Evolutionary conservation across 1,139 yeast genomes (phyloP).

Genomic region (Scheffersomyces illinoinensis): DNA sequence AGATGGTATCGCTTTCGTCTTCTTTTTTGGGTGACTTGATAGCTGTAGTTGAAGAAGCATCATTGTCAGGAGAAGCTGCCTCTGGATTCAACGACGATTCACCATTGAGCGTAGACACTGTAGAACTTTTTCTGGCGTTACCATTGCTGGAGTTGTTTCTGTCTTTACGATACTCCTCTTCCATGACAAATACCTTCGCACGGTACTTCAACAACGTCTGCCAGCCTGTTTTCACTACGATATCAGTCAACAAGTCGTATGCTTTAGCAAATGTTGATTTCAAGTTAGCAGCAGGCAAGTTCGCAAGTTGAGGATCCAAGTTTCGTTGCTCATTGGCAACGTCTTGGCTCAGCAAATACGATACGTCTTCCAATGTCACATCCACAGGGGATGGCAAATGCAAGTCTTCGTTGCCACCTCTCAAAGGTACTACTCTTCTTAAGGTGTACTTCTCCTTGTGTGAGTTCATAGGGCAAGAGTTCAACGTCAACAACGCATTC

Average conservation of each 20-base stretch:
- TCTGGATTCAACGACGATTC: constrained; percentile 8
- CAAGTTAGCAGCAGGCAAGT: constrained; percentile 75
- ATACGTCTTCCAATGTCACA: constrained; percentile 65
- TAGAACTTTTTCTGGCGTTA: constrained; percentile 16
- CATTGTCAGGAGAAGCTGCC: constrained; percentile 14
- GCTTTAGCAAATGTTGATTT: constrained; percentile 80
- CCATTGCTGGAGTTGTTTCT: constrained; percentile 20
- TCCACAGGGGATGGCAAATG: constrained; percentile 81
- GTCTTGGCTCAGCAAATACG: constrained; percentile 55
- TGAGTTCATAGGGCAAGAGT: constrained; percentile 90
- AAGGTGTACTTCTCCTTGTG: constrained; percentile 61
- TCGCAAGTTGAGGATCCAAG: constrained; percentile 67
- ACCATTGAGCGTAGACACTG: constrained; percentile 14
- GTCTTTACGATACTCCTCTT: constrained; percentile 74
- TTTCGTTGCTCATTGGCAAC: constrained; percentile 51
- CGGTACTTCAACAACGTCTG: constrained; percentile 77
- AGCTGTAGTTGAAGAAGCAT: constrained; percentile 37
- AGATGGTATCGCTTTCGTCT: neutral
- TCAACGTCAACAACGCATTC: constrained; percentile 77
- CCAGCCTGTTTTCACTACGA: constrained; percentile 82
- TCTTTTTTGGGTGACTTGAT: constrained; percentile 39
- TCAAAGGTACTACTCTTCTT: constrained; percentile 62
- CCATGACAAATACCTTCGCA: constrained; percentile 92
- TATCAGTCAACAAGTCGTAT: constrained; percentile 74
- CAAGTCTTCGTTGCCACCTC: constrained; percentile 51